phyloP scores from a whole-genome alignment of 192 early-diverging fungal genomes.

The Jimgerdemannia flammicorona region DNA sequence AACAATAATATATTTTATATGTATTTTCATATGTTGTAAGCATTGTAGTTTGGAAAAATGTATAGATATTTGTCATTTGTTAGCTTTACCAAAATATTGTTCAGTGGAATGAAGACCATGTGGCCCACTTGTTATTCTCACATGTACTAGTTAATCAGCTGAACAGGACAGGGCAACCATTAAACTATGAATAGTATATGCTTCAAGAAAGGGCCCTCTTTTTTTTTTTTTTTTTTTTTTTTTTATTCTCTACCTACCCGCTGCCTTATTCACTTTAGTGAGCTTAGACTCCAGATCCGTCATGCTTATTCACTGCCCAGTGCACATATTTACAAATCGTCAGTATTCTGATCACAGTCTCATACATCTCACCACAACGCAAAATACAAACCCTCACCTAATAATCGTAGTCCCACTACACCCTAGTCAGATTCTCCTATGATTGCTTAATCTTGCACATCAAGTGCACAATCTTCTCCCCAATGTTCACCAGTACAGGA shows the following conservation, averaged over 20 bases:
- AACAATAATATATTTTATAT: too few species aligned
- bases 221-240: too few species aligned
- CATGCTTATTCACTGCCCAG: constrained; percentile 12
- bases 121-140: constrained; percentile 88
- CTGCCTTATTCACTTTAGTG: constrained; percentile 33
- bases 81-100: constrained; percentile 68
- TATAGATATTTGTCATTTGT: constrained; percentile 71
- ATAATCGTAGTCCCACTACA: constrained; percentile 43
- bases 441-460: constrained; percentile 62
- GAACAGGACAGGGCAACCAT: background rate
- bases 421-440: constrained; percentile 44
- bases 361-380: too few species aligned
- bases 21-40: too few species aligned
- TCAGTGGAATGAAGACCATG: constrained; percentile 93
- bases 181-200: too few species aligned
- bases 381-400: constrained; percentile 25
- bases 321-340: background rate
- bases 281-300: constrained; percentile 51
- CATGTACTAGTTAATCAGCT: constrained; percentile 55
- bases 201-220: too few species aligned
- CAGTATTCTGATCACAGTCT: too few species aligned
- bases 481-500: constrained; percentile 56
- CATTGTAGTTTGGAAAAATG: too few species aligned
- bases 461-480: constrained; percentile 73
- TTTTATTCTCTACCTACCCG: too few species aligned